These are phyloP conservation scores for Syncephalastrum monosporum DNA, from an alignment of 371 early-diverging fungal genomes.

Conservation along the genomic window DNA sequence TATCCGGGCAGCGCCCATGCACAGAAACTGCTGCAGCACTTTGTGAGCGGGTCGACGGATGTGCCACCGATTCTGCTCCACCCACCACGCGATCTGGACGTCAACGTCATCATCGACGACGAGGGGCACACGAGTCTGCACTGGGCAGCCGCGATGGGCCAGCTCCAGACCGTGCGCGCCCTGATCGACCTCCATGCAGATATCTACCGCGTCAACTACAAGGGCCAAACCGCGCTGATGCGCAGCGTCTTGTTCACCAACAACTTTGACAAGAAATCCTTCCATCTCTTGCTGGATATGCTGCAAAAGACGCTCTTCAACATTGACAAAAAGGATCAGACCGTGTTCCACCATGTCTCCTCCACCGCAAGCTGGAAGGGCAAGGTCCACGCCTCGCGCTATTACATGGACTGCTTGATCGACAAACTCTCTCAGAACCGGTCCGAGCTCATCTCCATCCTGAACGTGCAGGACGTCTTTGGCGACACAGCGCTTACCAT, in stretches of 20 bases:
- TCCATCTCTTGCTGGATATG: constrained; percentile 72
- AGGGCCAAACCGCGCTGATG: constrained; percentile 90
- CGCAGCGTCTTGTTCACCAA: constrained; percentile 87
- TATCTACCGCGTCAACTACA: constrained; percentile 68
- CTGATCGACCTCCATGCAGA: constrained; percentile 80
- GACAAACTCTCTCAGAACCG: constrained; percentile 59
- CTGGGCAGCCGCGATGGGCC: constrained; percentile 94
- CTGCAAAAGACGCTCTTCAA: constrained; percentile 76
- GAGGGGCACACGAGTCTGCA: constrained; percentile 94
- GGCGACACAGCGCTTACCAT: constrained; percentile 93
- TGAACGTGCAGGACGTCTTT: constrained; percentile 82
- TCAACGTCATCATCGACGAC: constrained; percentile 88
- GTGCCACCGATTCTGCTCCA: constrained; percentile 55
- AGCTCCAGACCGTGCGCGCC: constrained; percentile 70
- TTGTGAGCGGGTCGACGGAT: constrained; percentile 56
- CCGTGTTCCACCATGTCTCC: constrained; percentile 93
- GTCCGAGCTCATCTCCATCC: constrained; percentile 64
- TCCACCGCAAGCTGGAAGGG: constrained; percentile 73
- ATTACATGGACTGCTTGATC: constrained; percentile 86
- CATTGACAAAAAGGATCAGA: constrained; percentile 80
- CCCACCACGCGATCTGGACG: constrained; percentile 64
- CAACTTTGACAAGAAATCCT: constrained; percentile 83
- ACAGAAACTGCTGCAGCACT: constrained; percentile 50
- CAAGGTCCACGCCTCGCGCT: constrained; percentile 73
- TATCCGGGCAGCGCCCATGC: constrained; percentile 25